These are phyloP conservation scores for Podospora pseudocomata DNA, from an alignment of 495 filamentous ascomycete species.

Conservation along the genomic window DNA sequence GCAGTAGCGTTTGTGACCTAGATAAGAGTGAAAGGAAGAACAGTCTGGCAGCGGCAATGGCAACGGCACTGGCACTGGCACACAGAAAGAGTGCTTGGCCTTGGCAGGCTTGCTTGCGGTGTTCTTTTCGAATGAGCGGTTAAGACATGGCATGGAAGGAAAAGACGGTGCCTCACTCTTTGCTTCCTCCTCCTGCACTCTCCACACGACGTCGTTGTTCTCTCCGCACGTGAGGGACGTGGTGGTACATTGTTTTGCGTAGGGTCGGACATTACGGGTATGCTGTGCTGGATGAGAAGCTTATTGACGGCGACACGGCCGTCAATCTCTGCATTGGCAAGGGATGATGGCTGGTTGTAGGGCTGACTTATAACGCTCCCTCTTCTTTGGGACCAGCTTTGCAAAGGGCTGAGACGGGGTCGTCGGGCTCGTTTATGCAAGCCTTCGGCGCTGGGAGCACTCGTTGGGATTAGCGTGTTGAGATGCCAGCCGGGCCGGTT, in stretches of 20 bases:
- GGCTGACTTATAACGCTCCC: slow-evolving; percentile 35
- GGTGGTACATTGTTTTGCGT: slow-evolving; percentile 24
- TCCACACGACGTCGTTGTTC: slow-evolving; percentile 38
- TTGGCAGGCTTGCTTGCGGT: slow-evolving; percentile 1
- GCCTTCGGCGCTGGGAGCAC: slow-evolving; percentile 26
- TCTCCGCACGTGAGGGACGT: slow-evolving; percentile 33
- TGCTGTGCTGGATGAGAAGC: slow-evolving; percentile 14
- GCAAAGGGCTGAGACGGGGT: slow-evolving; percentile 13
- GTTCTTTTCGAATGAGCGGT: no score
- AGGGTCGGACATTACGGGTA: slow-evolving; percentile 32
- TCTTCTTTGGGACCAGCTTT: slow-evolving; percentile 14
- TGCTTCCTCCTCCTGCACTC: slow-evolving; percentile 42
- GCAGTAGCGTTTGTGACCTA: slow-evolving; percentile 5
- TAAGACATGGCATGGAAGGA: background rate
- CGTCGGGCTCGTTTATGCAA: slow-evolving; percentile 27
- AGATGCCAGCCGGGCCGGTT: slow-evolving; percentile 15
- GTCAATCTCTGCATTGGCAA: slow-evolving; percentile 10
- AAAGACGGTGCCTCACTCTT: slow-evolving; percentile 27
- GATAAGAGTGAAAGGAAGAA: background rate
- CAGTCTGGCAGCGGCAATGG: background rate
- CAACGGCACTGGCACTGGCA: background rate
- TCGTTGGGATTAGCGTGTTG: slow-evolving; percentile 31
- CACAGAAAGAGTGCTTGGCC: slow-evolving; percentile 4
- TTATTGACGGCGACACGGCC: slow-evolving; percentile 6
- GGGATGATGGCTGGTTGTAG: slow-evolving; percentile 22